Base-by-base conservation (phyloP, 2,329 filamentous ascomycete genomes). In the Colletotrichum sp. region DNA sequence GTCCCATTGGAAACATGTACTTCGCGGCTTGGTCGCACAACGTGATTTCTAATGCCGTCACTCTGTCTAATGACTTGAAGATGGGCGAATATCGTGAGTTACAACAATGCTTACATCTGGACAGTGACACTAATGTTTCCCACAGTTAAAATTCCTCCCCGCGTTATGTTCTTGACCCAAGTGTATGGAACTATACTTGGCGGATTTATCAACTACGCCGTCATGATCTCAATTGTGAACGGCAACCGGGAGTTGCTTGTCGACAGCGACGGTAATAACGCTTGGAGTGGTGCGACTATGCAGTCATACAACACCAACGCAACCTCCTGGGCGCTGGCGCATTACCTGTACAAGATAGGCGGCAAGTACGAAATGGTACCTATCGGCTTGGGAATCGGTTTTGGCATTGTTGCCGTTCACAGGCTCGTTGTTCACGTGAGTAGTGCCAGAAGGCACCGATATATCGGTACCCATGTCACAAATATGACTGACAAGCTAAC, bases 11-110 rank as follows among this genome's bases (percentile, higher is more conserved):
- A 4, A 91, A 91, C 80, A 89, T 91, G 88, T 91, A 91, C 80
- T 91, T 91, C 79, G 88, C 90, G 9, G 87, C 87, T 13, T 92
- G 89, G 89, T 91, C 89, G 2, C 90, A 92, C 81, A 90, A 88
- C 49, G 88, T 91, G 65, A 91, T 92, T 65, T 15, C 72, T 4
- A 89, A 89, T 66, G 83, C 85, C 0, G 87, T 92, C 60, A 88
- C 83, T 70, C 82, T 92, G 8, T 88, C 85, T 49, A 88, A 86
- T 63, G 89, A 91, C 76, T 80, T 92, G 28, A 92, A 92, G 82
- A 87, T 91, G 85, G 90, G 90, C 24, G 89, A 92, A 83, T 92
- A 92, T 67, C 86, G 88, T 89, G 82, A 68, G 87, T 83, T 5
- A n/a, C 16, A 2, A 12, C 18, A 5, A 12, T 32, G 8, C 5